Percentiles rank a stretch among this genome's conserved stretches.
phyloP scores from a whole-genome alignment of 257 asterid species.

The Solanum paucissectum region DNA sequence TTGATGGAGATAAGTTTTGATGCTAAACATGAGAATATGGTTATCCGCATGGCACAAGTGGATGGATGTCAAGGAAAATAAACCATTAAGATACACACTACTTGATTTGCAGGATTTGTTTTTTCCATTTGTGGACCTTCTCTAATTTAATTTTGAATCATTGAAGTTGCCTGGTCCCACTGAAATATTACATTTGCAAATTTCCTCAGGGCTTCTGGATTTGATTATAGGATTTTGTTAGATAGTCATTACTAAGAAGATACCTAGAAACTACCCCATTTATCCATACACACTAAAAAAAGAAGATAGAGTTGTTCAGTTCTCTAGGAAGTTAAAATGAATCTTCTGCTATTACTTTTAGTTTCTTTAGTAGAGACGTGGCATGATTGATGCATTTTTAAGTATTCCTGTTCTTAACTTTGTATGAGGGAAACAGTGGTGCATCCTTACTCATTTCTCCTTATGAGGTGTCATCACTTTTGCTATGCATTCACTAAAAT shows the following conservation, averaged over 20 bases:
- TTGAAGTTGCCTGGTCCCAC: not conserved
- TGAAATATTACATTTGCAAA: not conserved
- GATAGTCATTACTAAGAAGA: not conserved
- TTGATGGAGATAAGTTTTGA: conserved; percentile 23
- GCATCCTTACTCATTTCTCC: not conserved
- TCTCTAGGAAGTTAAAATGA: not conserved
- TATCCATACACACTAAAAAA: not conserved
- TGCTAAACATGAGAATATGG: conserved; percentile 28
- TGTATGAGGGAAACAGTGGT: not conserved
- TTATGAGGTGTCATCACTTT: not conserved
- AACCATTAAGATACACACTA: not conserved
- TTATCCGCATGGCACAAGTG: conserved; percentile 22
- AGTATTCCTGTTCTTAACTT: not conserved
- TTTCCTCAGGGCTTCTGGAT: not conserved
- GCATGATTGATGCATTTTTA: not conserved
- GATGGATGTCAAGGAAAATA: not conserved
- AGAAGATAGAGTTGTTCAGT: not conserved
- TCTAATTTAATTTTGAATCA: not conserved
- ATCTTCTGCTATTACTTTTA: not conserved
- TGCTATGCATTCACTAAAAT: not conserved
- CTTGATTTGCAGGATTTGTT: not conserved
- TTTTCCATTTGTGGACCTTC: not conserved
- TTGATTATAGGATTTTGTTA: not conserved
- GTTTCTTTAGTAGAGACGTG: not conserved
- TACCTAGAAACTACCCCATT: not conserved